These are phyloP conservation scores for Chenopodium berlandieri DNA, from an alignment of 148 eudicot genomes.

Conservation along the genomic window DNA sequence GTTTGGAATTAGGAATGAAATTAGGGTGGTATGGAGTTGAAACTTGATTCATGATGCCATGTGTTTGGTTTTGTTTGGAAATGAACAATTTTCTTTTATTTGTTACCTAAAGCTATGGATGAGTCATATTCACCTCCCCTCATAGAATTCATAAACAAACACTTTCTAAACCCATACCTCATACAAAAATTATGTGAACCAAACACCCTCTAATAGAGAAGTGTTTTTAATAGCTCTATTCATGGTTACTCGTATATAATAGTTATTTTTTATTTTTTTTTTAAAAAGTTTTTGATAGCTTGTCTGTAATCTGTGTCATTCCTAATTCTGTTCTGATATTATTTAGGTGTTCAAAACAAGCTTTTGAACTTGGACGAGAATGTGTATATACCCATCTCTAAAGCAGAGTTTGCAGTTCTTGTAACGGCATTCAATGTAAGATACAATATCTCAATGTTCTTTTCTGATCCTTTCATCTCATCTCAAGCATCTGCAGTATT, in stretches of 20 bases:
- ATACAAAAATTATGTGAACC: no score
- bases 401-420: constrained; percentile 84
- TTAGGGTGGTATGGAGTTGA: no score
- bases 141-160: no score
- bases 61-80: no score
- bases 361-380: constrained; percentile 77
- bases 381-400: constrained; percentile 79
- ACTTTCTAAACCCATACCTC: no score
- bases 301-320: not conserved
- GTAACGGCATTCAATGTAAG: constrained; percentile 78
- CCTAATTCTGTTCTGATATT: constrained; percentile 22
- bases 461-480: not conserved
- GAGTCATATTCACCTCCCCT: no score
- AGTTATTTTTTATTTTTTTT: no score
- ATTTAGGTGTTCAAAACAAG: constrained; percentile 83
- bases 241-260: not conserved
- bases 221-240: not conserved
- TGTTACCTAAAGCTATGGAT: no score
- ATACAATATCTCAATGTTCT: not conserved
- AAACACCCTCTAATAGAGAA: not conserved
- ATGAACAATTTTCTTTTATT: no score
- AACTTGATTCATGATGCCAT: no score
- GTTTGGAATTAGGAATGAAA: no score
- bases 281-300: no score
- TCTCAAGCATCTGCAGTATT: not conserved